Conservation (phyloP, 2,329 filamentous ascomycete genomes). For the Penicillium sp. region DNA sequence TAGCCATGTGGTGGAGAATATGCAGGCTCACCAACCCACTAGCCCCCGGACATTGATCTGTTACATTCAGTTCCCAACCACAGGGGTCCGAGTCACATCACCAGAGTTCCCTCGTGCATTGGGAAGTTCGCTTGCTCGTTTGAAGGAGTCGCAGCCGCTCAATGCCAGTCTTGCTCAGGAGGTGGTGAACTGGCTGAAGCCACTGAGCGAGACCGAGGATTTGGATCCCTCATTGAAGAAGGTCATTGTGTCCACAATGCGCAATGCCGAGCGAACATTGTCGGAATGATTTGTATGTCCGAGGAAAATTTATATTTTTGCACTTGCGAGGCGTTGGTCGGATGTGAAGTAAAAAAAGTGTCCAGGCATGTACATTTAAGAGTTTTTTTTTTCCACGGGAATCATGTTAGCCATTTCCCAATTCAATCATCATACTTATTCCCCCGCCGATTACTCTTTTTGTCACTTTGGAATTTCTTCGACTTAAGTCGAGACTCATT, state of each 20-base stretch:
- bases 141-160: conserved; percentile 55
- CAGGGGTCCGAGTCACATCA: conserved; percentile 63
- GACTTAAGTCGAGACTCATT: conserved; percentile 58
- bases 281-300: conserved; percentile 16
- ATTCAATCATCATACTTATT: conserved; percentile 39
- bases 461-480: conserved; percentile 63
- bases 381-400: background rate
- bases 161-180: conserved; percentile 46
- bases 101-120: conserved; percentile 73
- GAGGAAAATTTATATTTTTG: background rate
- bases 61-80: conserved; percentile 68
- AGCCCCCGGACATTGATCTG: conserved; percentile 68
- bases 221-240: conserved; percentile 55
- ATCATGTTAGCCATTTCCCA: conserved; percentile 12
- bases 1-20: conserved; percentile 66
- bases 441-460: conserved; percentile 57
- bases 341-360: conserved; percentile 18
- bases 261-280: conserved; percentile 33
- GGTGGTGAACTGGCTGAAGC: conserved; percentile 51
- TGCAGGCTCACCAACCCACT: conserved; percentile 61
- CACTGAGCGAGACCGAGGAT: conserved; percentile 45
- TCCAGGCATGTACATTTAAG: background rate
- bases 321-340: conserved; percentile 28
- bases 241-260: conserved; percentile 48
- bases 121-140: conserved; percentile 60